Evolutionary conservation across 805 yeast genomes (phyloP).

Genomic region (Candida gorgasii): DNA sequence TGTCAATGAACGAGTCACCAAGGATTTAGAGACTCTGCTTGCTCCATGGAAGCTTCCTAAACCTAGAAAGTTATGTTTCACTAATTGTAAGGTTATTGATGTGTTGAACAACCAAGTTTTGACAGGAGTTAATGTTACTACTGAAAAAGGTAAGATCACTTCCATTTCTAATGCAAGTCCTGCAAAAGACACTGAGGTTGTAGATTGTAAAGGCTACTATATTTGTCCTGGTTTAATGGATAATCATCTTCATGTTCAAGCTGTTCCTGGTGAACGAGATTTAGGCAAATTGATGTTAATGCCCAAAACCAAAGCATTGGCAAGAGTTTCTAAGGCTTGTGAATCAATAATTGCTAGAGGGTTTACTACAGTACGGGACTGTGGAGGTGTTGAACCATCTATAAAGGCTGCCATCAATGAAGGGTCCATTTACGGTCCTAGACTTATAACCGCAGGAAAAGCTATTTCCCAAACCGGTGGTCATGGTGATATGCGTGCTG

Average conservation of each 20-base stretch:
- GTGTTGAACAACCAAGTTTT: conserved; percentile 16
- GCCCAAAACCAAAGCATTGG: conserved; percentile 20
- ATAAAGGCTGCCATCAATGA: conserved; percentile 21
- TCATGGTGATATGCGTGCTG: conserved; percentile 24
- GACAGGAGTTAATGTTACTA: conserved; percentile 17
- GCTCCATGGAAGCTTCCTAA: conserved; percentile 26
- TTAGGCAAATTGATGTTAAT: conserved; percentile 18
- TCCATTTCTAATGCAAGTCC: conserved; percentile 8
- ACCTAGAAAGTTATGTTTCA: conserved; percentile 19
- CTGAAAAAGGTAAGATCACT: conserved; percentile 19
- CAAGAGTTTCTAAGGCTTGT: conserved; percentile 20
- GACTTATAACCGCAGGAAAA: conserved; percentile 22
- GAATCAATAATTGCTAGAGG: conserved; percentile 24
- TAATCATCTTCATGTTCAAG: conserved; percentile 24
- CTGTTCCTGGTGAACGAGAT: conserved; percentile 24
- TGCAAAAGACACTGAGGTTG: conserved; percentile 6
- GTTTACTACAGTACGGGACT: conserved; percentile 8
- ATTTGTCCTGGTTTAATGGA: conserved; percentile 28
- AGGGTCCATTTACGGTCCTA: conserved; percentile 26
- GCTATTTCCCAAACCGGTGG: conserved; percentile 31
- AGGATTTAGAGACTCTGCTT: conserved; percentile 18
- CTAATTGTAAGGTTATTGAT: conserved; percentile 21
- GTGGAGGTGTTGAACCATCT: conserved; percentile 21
- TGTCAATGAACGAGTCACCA: conserved; percentile 24
- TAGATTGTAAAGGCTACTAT: conserved; percentile 25